Conservation (phyloP, 768 basidiomycete genomes). For the Lepiota venenata region DNA sequence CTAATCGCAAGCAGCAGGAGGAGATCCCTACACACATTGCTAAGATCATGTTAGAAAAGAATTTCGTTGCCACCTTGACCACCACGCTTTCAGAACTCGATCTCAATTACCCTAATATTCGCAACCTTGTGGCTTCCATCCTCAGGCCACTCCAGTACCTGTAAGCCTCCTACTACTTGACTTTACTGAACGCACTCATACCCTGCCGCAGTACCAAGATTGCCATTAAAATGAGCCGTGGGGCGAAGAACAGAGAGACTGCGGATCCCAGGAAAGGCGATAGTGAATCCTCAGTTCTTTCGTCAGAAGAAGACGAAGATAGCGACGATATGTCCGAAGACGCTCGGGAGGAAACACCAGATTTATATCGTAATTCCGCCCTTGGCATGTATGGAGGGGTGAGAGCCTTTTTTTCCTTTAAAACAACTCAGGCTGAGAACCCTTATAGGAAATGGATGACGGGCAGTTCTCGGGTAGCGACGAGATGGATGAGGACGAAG, state of each 20-base stretch:
- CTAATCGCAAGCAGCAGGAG: slow-evolving; percentile 47
- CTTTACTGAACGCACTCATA: slow-evolving; percentile 10
- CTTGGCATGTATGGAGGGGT: slow-evolving; percentile 94
- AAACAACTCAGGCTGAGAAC: slow-evolving; percentile 3
- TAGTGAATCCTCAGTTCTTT: slow-evolving; percentile 38
- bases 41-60: slow-evolving; percentile 98
- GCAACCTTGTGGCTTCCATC: slow-evolving; percentile 81
- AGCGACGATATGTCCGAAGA: slow-evolving; percentile 47
- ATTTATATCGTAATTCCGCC: slow-evolving; percentile 94
- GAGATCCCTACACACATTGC: slow-evolving; percentile 91
- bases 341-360: slow-evolving; percentile 79
- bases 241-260: slow-evolving; percentile 60
- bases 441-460: slow-evolving; percentile 79
- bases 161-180: slow-evolving; percentile 34
- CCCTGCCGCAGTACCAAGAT: slow-evolving; percentile 70
- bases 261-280: slow-evolving; percentile 44
- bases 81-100: slow-evolving; percentile 89
- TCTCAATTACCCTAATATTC: slow-evolving; percentile 91
- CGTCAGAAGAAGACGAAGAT: slow-evolving; percentile 54
- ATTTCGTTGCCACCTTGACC: slow-evolving; percentile 87
- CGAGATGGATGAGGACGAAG: slow-evolving; percentile 79
- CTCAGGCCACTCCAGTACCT: slow-evolving; percentile 86
- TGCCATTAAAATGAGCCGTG: slow-evolving; percentile 97
- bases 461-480: slow-evolving; percentile 65
- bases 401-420: slow-evolving; percentile 25